Evolutionary conservation across 192 early-diverging fungal genomes (phyloP).

Genomic region (Rhizoclosmatium sp.): DNA sequence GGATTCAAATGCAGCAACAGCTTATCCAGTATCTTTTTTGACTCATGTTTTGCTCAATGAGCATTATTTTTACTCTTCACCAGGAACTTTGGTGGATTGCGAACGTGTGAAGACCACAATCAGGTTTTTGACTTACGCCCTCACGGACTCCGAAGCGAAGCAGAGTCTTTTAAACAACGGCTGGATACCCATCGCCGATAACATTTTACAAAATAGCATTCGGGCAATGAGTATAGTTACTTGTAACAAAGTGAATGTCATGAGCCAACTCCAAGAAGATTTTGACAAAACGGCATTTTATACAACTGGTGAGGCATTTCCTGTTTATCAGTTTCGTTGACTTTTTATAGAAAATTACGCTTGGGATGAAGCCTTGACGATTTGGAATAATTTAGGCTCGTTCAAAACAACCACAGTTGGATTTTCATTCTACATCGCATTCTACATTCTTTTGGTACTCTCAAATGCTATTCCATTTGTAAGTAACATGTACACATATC

Average conservation of each 20-base stretch:
- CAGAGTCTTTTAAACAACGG: neutral
- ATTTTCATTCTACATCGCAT: constrained; percentile 1
- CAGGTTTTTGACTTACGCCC: neutral
- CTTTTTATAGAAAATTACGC: neutral
- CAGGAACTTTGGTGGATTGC: neutral
- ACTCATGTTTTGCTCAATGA: neutral
- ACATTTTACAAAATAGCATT: neutral
- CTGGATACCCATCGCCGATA: neutral
- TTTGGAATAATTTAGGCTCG: constrained; percentile 15
- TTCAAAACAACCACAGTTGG: constrained; percentile 4
- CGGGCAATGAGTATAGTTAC: neutral
- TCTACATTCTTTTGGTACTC: constrained; percentile 8
- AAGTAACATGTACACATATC: constrained; percentile 6
- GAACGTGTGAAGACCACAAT: neutral
- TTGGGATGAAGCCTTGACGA: neutral
- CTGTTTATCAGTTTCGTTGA: neutral
- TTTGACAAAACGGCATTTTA: neutral
- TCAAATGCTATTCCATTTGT: constrained; percentile 23
- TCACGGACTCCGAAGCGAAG: neutral
- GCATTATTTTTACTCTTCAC: constrained; percentile 18
- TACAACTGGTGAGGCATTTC: neutral
- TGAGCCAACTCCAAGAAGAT: neutral
- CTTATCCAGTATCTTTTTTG: constrained; percentile 21
- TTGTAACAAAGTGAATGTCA: constrained; percentile 1
- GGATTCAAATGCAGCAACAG: neutral